Base-by-base conservation (phyloP, 108 stramenopile genomes). In the Schizochytrium sp. region DNA sequence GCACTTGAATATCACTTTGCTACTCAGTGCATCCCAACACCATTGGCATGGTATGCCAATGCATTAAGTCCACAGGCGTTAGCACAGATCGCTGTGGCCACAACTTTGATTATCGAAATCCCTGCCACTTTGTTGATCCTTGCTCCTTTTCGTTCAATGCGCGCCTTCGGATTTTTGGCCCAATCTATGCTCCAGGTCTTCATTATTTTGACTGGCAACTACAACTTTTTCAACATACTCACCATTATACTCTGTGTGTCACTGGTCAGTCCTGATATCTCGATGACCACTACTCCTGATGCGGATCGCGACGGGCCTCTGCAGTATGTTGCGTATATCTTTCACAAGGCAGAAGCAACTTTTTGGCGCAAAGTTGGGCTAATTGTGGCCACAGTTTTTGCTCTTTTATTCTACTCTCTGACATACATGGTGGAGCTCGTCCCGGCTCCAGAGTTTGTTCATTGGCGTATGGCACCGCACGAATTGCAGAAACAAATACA, bases 1-100 rank as follows among this genome's bases (percentile, higher is more conserved):
- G 95, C 95, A 13, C 87, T 95, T 7, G 95, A 95, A 89, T 95
- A 92, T 90, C 95, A 96, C 87, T 96, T 95, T 92, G 94, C 94
- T 0, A 94, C 95, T 3, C 94, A 95, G 87, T 94, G 93, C 87
- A 90, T 95, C 10, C 95, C 95, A 28, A 91, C 93, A 41, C 91
- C 93, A 1, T 61, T 94, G 49, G 92, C 95, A 42, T 95, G 94
- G 94, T 89, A 91, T 88, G 72, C 61, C 40, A 2, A 4, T 17
- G 46, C 59, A 15, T 41, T 87, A 10, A 4, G 50, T 5, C 89
- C 89, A 4, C 60, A 57, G 4, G 90, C 92, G 19, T 56, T 91
- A 44, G 94, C 94, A 90, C 91, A 92, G 88, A 72, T 95, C 1
- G 83, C 89, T 8, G 95, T 95, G 3, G 95, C 95, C 13, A 88